These are phyloP conservation scores for Suhomyces sp. DNA, from an alignment of 805 yeast species.

Conservation along the genomic window DNA sequence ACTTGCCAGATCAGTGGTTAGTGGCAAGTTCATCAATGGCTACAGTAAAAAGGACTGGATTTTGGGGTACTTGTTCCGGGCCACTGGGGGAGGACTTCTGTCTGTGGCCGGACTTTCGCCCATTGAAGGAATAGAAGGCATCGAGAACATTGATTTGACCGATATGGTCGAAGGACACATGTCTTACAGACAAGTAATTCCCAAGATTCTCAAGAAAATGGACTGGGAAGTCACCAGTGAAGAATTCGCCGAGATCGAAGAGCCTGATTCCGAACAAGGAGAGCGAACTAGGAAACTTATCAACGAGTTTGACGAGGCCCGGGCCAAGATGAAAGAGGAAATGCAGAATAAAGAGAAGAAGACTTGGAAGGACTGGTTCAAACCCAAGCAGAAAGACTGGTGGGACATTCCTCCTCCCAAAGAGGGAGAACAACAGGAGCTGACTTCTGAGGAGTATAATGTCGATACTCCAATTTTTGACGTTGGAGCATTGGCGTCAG, in stretches of 20 bases:
- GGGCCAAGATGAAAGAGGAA: constrained; percentile 54
- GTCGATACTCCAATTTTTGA: constrained; percentile 38
- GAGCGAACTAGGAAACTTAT: constrained; percentile 82
- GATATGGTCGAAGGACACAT: constrained; percentile 89
- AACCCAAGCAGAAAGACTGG: constrained; percentile 52
- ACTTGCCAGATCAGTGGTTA: constrained; percentile 77
- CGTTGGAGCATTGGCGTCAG: constrained; percentile 41
- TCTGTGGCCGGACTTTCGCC: constrained; percentile 90
- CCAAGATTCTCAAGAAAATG: constrained; percentile 62
- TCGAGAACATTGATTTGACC: constrained; percentile 87
- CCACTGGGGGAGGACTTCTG: constrained; percentile 90
- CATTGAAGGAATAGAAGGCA: constrained; percentile 55
- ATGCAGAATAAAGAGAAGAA: constrained; percentile 33
- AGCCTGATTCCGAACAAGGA: constrained; percentile 84
- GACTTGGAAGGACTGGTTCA: constrained; percentile 50
- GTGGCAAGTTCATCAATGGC: constrained; percentile 88
- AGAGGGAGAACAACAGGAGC: background rate
- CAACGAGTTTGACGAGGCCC: constrained; percentile 82
- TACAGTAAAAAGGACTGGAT: constrained; percentile 94
- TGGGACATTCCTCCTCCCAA: constrained; percentile 45
- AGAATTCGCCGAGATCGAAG: constrained; percentile 93
- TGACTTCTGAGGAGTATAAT: constrained; percentile 14
- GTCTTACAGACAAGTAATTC: constrained; percentile 95
- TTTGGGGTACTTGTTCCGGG: constrained; percentile 89
- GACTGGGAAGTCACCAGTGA: constrained; percentile 85